phyloP scores from a whole-genome alignment of 1,284 basidiomycete species.

The Fomitopsis betulina region DNA sequence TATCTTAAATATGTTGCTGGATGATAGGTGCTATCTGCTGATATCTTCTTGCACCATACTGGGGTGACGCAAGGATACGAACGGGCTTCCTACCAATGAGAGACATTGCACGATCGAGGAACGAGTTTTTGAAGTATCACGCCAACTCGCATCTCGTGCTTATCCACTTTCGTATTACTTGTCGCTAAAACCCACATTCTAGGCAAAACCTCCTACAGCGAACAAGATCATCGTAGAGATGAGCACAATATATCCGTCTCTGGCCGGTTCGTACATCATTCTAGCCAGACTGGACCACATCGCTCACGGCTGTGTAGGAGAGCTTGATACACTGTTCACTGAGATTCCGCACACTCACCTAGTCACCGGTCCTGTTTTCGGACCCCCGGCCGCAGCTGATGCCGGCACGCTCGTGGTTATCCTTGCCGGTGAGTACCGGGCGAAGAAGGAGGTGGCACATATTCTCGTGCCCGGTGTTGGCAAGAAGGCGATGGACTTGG shows the following conservation, averaged over 20 bases:
- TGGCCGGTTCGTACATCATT: slow-evolving; percentile 47
- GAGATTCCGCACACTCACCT: slow-evolving; percentile 60
- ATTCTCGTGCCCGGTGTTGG: slow-evolving; percentile 77
- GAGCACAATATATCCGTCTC: slow-evolving; percentile 73
- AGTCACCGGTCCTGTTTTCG: slow-evolving; percentile 81
- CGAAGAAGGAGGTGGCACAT: slow-evolving; percentile 78
- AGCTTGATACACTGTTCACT: slow-evolving; percentile 70
- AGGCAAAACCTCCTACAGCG: slow-evolving; percentile 40
- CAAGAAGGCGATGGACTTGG: slow-evolving; percentile 70
- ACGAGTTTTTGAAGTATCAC: no score
- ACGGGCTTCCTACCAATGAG: no score
- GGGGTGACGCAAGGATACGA: no score
- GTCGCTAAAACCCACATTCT: background rate
- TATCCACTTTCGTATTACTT: background rate
- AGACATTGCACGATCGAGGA: no score
- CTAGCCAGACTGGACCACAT: background rate
- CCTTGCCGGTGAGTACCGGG: slow-evolving; percentile 80
- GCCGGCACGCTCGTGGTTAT: slow-evolving; percentile 69
- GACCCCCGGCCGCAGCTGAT: slow-evolving; percentile 65
- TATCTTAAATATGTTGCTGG: no score
- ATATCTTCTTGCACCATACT: no score
- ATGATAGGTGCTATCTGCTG: no score
- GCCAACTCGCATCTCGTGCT: no score
- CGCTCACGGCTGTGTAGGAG: slow-evolving; percentile 33
- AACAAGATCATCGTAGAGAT: slow-evolving; percentile 80